Evolutionary conservation across 1,284 basidiomycete species (phyloP).

Genomic region (Vanrija sp.): DNA sequence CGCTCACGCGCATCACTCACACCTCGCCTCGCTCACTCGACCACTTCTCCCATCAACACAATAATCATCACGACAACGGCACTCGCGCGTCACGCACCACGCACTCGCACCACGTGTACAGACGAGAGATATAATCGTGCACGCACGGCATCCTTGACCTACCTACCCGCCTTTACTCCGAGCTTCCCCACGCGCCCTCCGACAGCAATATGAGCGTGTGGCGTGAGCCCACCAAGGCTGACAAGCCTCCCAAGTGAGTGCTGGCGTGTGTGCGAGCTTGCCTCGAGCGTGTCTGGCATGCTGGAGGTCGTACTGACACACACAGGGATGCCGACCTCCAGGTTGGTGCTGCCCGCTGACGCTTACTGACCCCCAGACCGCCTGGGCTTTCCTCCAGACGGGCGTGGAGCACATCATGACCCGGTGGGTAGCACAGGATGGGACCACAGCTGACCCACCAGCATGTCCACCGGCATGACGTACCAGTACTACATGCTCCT

Average conservation of each 20-base stretch:
- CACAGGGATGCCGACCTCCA: constrained; percentile 32
- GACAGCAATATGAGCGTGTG: constrained; percentile 8
- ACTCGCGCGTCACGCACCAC: too few species aligned
- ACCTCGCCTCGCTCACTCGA: background rate
- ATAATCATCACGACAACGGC: background rate
- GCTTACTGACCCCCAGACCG: constrained; percentile 55
- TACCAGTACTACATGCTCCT: constrained; percentile 89
- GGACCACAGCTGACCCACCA: constrained; percentile 13
- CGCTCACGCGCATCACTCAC: too few species aligned
- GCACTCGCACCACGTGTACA: too few species aligned
- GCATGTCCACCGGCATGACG: constrained; percentile 80
- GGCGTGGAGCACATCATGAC: constrained; percentile 95
- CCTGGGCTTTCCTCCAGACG: constrained; percentile 81
- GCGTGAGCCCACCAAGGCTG: constrained; percentile 19
- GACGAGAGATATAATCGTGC: too few species aligned
- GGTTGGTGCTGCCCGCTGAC: constrained; percentile 10
- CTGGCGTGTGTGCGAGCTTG: background rate
- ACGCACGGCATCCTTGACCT: too few species aligned
- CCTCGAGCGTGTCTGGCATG: background rate
- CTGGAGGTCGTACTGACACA: constrained; percentile 2
- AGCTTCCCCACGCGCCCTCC: background rate
- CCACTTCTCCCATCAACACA: too few species aligned
- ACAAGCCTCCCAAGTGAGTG: constrained; percentile 43
- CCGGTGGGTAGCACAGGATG: constrained; percentile 41
- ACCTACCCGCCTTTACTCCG: too few species aligned